Percentiles rank a stretch among this genome's conserved stretches.
phyloP scores from a whole-genome alignment of 768 basidiomycete species.

The Lactarius evosmus region DNA sequence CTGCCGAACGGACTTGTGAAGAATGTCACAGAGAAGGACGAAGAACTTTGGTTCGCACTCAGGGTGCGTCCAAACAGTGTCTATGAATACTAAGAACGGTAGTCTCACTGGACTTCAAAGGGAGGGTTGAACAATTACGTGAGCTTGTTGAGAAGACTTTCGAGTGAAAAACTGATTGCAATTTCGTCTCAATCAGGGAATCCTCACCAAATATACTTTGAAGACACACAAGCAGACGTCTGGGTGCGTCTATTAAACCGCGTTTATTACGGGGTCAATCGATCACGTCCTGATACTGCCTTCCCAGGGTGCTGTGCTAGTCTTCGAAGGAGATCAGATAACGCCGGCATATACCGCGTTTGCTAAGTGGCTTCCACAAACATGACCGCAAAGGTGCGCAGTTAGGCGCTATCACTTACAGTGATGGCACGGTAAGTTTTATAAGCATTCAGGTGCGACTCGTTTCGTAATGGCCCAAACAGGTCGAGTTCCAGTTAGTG shows the following conservation, averaged over 20 bases:
- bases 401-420: not conserved
- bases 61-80: not conserved
- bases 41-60: conserved; percentile 17
- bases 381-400: not conserved
- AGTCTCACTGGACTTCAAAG: not conserved
- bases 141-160: not conserved
- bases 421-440: conserved; percentile 16
- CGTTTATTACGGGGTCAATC: not conserved
- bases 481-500: conserved; percentile 42
- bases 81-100: not conserved
- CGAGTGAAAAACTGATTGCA: not conserved
- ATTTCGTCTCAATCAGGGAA: conserved; percentile 1
- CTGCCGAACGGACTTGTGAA: conserved; percentile 24
- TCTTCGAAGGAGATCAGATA: not conserved
- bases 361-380: not conserved
- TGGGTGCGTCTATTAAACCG: not conserved
- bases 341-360: not conserved
- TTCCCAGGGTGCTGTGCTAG: not conserved
- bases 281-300: not conserved
- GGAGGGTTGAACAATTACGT: conserved; percentile 10
- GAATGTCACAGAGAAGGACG: conserved; percentile 15
- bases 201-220: conserved; percentile 9
- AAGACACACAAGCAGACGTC: conserved; percentile 3
- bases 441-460: not conserved
- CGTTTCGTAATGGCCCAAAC: conserved; percentile 38